Conservation (phyloP, 1,284 basidiomycete species). For the Schizophyllum amplum region DNA sequence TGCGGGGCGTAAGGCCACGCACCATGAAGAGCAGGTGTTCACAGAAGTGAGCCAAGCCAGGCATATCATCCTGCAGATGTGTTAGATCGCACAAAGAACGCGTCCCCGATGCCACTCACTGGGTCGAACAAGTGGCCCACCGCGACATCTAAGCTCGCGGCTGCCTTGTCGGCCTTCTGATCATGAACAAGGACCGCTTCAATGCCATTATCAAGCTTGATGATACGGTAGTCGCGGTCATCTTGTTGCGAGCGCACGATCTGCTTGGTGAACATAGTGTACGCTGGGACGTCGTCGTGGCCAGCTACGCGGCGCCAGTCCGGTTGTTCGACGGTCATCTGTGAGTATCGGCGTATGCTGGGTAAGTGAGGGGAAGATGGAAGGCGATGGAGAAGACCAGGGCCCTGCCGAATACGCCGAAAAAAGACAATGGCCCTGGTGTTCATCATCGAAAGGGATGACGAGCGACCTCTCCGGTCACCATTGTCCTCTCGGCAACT, state of each 20-base stretch:
- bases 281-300: constrained; percentile 25
- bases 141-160: constrained; percentile 91
- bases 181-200: constrained; percentile 87
- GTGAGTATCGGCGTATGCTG: neutral
- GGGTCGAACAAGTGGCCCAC: constrained; percentile 95
- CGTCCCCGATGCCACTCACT: constrained; percentile 39
- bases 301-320: neutral
- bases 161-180: constrained; percentile 85
- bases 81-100: constrained; percentile 4
- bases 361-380: neutral
- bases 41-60: constrained; percentile 87
- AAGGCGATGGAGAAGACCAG: neutral
- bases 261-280: constrained; percentile 52
- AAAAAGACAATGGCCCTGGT: neutral
- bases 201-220: constrained; percentile 83
- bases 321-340: neutral
- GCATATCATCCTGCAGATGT: constrained; percentile 63
- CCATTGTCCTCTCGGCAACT: neutral
- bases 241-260: constrained; percentile 76
- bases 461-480: neutral
- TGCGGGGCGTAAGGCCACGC: constrained; percentile 15
- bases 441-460: neutral
- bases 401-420: neutral
- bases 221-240: constrained; percentile 72
- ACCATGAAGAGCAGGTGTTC: constrained; percentile 97